Evolutionary conservation across 345 rosid species (phyloP).

Genomic region (Citrus glauca): DNA sequence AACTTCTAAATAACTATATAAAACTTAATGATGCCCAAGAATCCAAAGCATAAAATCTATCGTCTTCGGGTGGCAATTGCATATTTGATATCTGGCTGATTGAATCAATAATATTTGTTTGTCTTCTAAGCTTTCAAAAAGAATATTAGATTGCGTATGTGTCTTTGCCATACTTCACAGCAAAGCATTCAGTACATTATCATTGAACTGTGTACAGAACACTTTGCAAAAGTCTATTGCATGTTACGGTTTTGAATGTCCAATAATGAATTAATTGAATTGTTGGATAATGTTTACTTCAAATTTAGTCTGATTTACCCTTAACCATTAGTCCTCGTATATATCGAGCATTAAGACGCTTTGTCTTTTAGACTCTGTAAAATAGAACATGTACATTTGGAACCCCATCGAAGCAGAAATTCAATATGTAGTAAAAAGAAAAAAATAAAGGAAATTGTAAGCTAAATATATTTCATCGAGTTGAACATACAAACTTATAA

Average conservation of each 20-base stretch:
- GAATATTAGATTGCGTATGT: background rate
- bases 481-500: conserved; percentile 14
- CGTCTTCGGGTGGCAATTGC: conserved; percentile 6
- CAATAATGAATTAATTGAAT: background rate
- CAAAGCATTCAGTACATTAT: conserved; percentile 32
- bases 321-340: background rate
- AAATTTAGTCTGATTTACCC: background rate
- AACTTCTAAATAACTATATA: background rate
- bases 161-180: conserved; percentile 39
- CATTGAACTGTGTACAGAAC: conserved; percentile 14
- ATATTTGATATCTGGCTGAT: conserved; percentile 8
- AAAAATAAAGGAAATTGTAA: background rate
- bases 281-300: background rate
- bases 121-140: conserved; percentile 33
- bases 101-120: conserved; percentile 24
- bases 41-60: background rate
- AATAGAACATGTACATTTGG: background rate
- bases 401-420: background rate
- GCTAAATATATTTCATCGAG: conserved; percentile 13
- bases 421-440: background rate
- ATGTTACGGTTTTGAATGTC: background rate
- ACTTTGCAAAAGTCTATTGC: background rate
- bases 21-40: background rate
- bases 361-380: background rate
- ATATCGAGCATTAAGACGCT: background rate